Evolutionary conservation across 768 basidiomycete species (phyloP).

Genomic region (Mycena filopes): DNA sequence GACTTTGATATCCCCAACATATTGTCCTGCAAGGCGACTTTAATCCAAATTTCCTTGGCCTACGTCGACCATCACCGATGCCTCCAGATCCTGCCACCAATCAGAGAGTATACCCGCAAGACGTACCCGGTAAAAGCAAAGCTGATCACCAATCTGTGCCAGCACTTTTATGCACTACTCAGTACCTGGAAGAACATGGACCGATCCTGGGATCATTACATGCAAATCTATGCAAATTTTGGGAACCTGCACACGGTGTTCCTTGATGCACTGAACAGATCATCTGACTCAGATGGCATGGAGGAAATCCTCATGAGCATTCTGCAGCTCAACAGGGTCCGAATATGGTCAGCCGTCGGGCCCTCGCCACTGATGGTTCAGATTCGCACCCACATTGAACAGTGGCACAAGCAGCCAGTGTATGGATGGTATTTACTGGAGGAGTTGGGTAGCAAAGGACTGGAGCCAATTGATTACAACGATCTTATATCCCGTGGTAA

Average conservation of each 20-base stretch:
- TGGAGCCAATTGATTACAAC: not conserved
- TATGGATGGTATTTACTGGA: not conserved
- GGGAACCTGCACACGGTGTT: not conserved
- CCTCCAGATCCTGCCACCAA: not conserved
- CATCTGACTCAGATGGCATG: not conserved
- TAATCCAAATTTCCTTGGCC: slow-evolving; percentile 11
- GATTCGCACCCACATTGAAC: not conserved
- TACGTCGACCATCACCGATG: not conserved
- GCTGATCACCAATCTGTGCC: not conserved
- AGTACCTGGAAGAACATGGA: not conserved
- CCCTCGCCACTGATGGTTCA: not conserved
- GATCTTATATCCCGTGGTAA: not conserved
- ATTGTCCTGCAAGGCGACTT: slow-evolving; percentile 6
- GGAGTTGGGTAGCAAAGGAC: not conserved
- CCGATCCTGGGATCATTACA: not conserved
- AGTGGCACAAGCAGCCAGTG: not conserved
- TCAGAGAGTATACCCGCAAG: slow-evolving; percentile 11
- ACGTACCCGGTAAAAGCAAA: not conserved
- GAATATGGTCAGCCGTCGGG: not conserved
- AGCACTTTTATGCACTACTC: not conserved
- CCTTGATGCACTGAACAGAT: not conserved
- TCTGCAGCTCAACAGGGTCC: not conserved
- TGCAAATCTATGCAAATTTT: not conserved
- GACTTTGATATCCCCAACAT: not conserved
- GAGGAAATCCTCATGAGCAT: not conserved